These are phyloP conservation scores for Dictyostelium citrinum DNA, from an alignment of 78 protist genomes.

Conservation along the genomic window DNA sequence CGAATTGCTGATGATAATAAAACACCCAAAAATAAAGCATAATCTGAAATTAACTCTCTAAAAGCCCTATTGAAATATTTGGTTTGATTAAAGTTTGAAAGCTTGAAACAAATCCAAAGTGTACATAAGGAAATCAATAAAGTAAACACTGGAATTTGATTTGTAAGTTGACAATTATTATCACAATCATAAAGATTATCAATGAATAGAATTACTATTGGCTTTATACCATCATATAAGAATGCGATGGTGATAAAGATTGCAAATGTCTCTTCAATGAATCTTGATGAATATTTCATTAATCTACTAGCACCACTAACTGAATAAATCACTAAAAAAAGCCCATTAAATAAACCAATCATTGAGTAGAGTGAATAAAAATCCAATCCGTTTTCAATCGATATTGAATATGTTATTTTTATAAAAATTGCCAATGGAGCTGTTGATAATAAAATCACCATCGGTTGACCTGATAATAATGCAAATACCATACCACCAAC, in stretches of 20 bases:
- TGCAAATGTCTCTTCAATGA: slow-evolving; percentile 38
- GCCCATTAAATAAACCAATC: slow-evolving; percentile 26
- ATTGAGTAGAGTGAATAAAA: background rate
- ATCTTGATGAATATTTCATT: slow-evolving; percentile 28
- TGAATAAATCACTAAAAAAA: background rate
- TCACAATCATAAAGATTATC: slow-evolving; percentile 1
- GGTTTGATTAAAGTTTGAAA: background rate
- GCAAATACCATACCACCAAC: slow-evolving; percentile 38
- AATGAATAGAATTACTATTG: background rate
- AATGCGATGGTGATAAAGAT: slow-evolving; percentile 21
- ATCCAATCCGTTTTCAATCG: slow-evolving; percentile 7
- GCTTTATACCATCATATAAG: slow-evolving; percentile 39
- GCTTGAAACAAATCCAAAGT: slow-evolving; percentile 21
- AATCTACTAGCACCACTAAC: background rate
- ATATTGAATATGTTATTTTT: slow-evolving; percentile 1
- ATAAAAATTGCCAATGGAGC: slow-evolving; percentile 37
- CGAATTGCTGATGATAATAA: background rate
- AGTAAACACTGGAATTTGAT: background rate
- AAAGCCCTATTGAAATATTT: background rate
- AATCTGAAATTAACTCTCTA: slow-evolving; percentile 1
- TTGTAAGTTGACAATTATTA: background rate
- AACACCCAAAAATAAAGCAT: slow-evolving; percentile 28
- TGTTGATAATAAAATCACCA: slow-evolving; percentile 15
- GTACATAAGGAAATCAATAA: background rate
- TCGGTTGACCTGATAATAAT: background rate